Base-by-base conservation (phyloP, 169 alveolate species). In the Plasmodium malariae region DNA sequence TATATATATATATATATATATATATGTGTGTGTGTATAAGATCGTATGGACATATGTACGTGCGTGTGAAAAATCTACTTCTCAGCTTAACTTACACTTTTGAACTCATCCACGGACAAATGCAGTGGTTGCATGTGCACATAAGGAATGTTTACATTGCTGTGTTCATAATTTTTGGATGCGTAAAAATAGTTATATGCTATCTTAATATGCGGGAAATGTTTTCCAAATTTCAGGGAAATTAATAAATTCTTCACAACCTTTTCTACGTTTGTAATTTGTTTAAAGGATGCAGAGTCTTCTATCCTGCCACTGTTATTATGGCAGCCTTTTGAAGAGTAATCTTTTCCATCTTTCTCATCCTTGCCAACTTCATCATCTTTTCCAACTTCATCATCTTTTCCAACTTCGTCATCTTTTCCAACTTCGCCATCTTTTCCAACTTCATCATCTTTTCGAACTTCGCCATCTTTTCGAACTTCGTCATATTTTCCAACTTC, bases 21-120 rank as follows among this genome's bases (percentile, higher is more conserved):
- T 0, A 48, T 48, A 48, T 48, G 0, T 11, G 17, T 48, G 17
- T 48, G 17, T 48, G 17, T 48, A 1, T 4, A 48, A 14, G 17
- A 14, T 48, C 12, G 9, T 30, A 34, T 4, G 6, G 11, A 17
- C n/a, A 0, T 2, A 28, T 62, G 17, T 24, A 26, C 19, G 17
- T 21, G 3, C 24, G 21, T 62, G 19, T 30, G 5, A 62, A n/a
- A n/a, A n/a, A n/a, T n/a, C n/a, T n/a, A n/a, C 19, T 28, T 19
- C n/a, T 9, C 36, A 9, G 14, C 28, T n/a, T 40, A 34, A 24
- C 67, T 57, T 83, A 83, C 91, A 21, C 51, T 83, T 30, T 70
- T 83, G 68, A 83, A 72, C 51, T 49, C 83, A 32, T 83, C 86
- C 30, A 68, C 5, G 9, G 91, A 83, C 14, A 83, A 19, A 45